These are phyloP conservation scores for Phaseolus coccineus DNA, from an alignment of 331 rosid genomes.

Conservation along the genomic window DNA sequence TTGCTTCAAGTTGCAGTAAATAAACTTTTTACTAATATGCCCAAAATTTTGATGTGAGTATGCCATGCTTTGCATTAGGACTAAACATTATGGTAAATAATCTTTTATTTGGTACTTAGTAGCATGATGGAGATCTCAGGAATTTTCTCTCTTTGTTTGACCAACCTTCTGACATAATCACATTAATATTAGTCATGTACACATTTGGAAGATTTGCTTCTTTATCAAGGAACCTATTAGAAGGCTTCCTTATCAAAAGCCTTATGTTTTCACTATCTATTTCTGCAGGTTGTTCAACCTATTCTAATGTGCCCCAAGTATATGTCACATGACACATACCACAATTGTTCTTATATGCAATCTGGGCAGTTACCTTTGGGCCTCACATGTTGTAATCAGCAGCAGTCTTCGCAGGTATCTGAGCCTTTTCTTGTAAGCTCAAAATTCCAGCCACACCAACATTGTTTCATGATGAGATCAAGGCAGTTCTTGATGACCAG, in stretches of 20 bases:
- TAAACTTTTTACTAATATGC: not conserved
- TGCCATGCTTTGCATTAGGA: slow-evolving; percentile 1
- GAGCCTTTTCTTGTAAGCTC: slow-evolving; percentile 55
- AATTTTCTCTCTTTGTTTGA: not conserved
- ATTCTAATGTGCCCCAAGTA: slow-evolving; percentile 56
- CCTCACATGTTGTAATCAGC: slow-evolving; percentile 53
- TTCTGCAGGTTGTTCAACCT: slow-evolving; percentile 48
- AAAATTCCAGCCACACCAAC: slow-evolving; percentile 45
- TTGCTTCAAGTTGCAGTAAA: not conserved
- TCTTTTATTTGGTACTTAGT: not conserved
- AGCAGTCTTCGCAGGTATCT: slow-evolving; percentile 36
- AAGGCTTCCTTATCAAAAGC: not conserved
- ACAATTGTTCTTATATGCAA: slow-evolving; percentile 48
- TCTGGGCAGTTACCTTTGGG: slow-evolving; percentile 53
- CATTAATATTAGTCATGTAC: not conserved
- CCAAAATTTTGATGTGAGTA: slow-evolving; percentile 1
- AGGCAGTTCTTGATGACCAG: slow-evolving; percentile 56
- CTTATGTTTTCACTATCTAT: slow-evolving; percentile 19
- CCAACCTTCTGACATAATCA: not conserved
- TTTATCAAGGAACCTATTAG: not conserved
- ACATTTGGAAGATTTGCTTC: not conserved
- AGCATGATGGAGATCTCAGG: not conserved
- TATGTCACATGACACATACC: slow-evolving; percentile 51
- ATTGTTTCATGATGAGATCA: slow-evolving; percentile 54
- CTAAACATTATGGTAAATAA: not conserved